Conservation (phyloP, 371 early-diverging fungal species). For the Apophysomyces ossiformis region DNA sequence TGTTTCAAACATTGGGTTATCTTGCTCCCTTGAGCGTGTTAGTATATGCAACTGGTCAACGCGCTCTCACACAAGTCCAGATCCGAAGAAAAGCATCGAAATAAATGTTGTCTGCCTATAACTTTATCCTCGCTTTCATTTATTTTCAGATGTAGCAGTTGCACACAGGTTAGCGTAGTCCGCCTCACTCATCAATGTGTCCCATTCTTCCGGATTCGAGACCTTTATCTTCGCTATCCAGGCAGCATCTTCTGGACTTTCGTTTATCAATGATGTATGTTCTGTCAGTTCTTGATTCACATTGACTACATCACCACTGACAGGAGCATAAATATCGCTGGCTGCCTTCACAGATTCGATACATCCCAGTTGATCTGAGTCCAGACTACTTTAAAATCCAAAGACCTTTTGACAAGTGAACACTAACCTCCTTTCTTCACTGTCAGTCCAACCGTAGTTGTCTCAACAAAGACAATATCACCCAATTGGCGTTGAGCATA, state of each 20-base stretch:
- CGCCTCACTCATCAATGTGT: conserved; percentile 65
- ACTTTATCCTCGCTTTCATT: background rate
- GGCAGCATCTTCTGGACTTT: conserved; percentile 69
- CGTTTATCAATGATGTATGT: conserved; percentile 74
- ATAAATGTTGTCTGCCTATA: conserved; percentile 3
- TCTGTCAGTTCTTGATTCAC: conserved; percentile 62
- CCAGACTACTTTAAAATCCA: background rate
- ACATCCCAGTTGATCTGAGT: conserved; percentile 64
- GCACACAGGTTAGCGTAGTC: conserved; percentile 59
- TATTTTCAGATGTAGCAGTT: conserved; percentile 18
- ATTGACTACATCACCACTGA: conserved; percentile 75
- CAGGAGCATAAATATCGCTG: conserved; percentile 81
- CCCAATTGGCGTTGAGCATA: conserved; percentile 85
- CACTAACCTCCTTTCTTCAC: conserved; percentile 60
- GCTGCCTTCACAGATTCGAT: conserved; percentile 93
- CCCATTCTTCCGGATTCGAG: conserved; percentile 58
- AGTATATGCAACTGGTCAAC: conserved; percentile 65
- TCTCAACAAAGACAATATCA: conserved; percentile 86
- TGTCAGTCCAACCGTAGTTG: conserved; percentile 56
- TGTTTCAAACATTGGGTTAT: conserved; percentile 74
- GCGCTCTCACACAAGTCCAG: conserved; percentile 56
- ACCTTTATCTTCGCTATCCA: conserved; percentile 88
- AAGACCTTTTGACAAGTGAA: background rate
- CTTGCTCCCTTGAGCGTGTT: conserved; percentile 56
- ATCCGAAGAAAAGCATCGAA: conserved; percentile 28